phyloP scores from a whole-genome alignment of 805 yeast species.

The Ogataea trehalophila region DNA sequence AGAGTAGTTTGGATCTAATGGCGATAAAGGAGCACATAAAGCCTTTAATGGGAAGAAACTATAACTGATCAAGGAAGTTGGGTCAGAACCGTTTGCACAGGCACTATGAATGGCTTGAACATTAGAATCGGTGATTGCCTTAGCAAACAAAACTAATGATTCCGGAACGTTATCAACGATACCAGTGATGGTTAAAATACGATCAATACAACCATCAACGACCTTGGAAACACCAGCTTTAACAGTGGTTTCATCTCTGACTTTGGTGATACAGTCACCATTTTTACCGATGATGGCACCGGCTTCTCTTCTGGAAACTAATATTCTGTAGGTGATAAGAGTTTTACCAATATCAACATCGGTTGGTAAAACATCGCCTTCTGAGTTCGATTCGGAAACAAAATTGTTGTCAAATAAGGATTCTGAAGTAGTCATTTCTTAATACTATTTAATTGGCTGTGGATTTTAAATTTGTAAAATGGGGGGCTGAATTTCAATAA shows the following conservation, averaged over 20 bases:
- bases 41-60: constrained; percentile 57
- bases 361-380: constrained; percentile 17
- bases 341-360: constrained; percentile 26
- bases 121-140: constrained; percentile 49
- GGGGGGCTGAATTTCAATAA: not conserved
- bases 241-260: constrained; percentile 70
- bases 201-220: constrained; percentile 73
- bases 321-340: constrained; percentile 43
- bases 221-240: constrained; percentile 85
- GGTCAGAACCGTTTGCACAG: constrained; percentile 24
- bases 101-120: constrained; percentile 21
- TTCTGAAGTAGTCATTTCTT: constrained; percentile 25
- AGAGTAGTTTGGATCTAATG: constrained; percentile 47
- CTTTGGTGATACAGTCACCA: constrained; percentile 71
- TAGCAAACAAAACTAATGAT: constrained; percentile 67
- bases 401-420: constrained; percentile 30
- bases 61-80: constrained; percentile 34
- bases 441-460: not conserved
- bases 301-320: constrained; percentile 81
- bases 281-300: constrained; percentile 87
- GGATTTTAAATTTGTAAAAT: not conserved
- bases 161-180: constrained; percentile 60
- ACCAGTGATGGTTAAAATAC: constrained; percentile 78
- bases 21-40: constrained; percentile 46
- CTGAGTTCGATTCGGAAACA: constrained; percentile 16